Conservation (phyloP, 2,329 filamentous ascomycete species). For the Epichloe gansuensis region DNA sequence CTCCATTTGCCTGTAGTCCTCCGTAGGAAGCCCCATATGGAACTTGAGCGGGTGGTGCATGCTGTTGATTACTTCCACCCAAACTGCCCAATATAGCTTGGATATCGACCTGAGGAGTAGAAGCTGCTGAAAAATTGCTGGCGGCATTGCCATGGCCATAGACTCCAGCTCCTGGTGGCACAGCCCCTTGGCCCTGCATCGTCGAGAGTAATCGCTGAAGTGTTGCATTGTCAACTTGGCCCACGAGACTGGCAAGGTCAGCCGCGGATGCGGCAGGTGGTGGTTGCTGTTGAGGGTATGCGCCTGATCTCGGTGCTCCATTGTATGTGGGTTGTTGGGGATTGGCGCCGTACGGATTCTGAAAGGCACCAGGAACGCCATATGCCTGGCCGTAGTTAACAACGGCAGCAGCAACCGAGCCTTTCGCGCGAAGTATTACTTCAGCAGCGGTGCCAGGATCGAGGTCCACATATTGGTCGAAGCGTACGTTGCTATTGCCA, state of each 20-base stretch:
- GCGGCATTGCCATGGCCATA: conserved; percentile 3
- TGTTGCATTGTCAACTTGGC: conserved; percentile 53
- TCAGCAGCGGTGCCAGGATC: conserved; percentile 69
- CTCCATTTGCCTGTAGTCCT: conserved; percentile 16
- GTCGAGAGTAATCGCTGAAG: conserved; percentile 58
- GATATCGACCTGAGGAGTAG: conserved; percentile 28
- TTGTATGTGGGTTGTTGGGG: conserved; percentile 14
- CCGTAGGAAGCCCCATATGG: conserved; percentile 20
- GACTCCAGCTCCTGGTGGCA: conserved; percentile 1
- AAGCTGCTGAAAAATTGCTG: conserved; percentile 9
- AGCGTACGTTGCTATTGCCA: conserved; percentile 63
- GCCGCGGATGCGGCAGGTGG: conserved; percentile 23
- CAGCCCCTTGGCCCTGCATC: conserved; percentile 24
- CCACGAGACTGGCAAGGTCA: conserved; percentile 52
- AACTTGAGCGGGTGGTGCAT: conserved; percentile 11
- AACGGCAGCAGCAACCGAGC: conserved; percentile 16
- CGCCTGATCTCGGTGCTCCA: conserved; percentile 14
- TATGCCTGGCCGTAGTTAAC: conserved; percentile 20
- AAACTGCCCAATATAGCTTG: conserved; percentile 33
- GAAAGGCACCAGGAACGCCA: conserved; percentile 14
- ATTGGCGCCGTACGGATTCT: conserved; percentile 21
- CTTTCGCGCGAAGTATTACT: conserved; percentile 61
- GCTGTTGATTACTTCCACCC: conserved; percentile 13
- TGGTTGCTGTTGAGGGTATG: conserved; percentile 23
- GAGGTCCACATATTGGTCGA: conserved; percentile 77